Conservation (phyloP, 306 rosid species). For the Clitoria ternatea region DNA sequence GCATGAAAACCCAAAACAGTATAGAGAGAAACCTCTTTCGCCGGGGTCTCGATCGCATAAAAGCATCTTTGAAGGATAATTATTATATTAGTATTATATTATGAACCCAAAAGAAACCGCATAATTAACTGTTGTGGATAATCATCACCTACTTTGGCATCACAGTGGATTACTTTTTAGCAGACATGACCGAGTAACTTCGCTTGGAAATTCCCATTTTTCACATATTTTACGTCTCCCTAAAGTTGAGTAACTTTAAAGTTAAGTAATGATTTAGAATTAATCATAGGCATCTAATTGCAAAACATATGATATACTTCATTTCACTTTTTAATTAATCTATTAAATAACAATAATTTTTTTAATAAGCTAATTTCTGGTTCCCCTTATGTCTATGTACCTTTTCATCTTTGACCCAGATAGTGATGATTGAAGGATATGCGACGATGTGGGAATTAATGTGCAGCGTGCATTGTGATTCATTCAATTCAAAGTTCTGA, state of each 20-base stretch:
- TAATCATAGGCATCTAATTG: not conserved
- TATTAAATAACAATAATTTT: no score
- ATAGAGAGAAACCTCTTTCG: not conserved
- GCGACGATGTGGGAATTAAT: not conserved
- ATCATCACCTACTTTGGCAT: slow-evolving; percentile 23
- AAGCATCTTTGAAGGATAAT: slow-evolving; percentile 39
- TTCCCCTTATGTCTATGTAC: not conserved
- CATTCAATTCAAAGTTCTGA: slow-evolving; percentile 17
- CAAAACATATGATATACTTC: not conserved
- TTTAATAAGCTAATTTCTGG: not conserved
- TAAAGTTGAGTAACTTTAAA: not conserved
- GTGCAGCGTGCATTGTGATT: not conserved
- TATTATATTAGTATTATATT: not conserved
- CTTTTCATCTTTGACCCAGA: not conserved
- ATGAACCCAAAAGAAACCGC: not conserved
- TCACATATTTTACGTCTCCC: not conserved
- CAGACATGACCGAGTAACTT: not conserved
- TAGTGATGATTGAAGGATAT: not conserved
- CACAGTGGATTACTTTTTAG: not conserved
- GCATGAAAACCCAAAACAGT: slow-evolving; percentile 29
- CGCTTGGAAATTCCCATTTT: not conserved
- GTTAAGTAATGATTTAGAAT: not conserved
- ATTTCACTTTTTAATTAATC: no score
- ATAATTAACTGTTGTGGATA: slow-evolving; percentile 32
- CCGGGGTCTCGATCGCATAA: slow-evolving; percentile 28